Base-by-base conservation (phyloP, 2,329 filamentous ascomycete species). In the Orbilia quercus region DNA sequence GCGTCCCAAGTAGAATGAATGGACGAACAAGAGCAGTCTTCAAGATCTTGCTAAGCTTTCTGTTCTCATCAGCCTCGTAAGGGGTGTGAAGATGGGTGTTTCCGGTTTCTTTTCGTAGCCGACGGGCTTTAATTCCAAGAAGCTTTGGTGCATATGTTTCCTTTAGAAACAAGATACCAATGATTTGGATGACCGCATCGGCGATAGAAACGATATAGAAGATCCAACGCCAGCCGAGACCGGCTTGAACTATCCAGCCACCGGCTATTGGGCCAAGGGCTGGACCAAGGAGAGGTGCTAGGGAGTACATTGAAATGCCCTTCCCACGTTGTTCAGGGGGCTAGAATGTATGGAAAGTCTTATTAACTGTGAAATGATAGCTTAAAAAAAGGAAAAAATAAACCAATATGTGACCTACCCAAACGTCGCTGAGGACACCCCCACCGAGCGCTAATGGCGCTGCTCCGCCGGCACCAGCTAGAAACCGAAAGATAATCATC, bases 151-250 rank as follows among this genome's bases (percentile, higher is more conserved):
- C 85, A 79, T 90, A 90, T 1, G 88, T 90, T 78, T 91, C 89
- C 63, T 88, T 82, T 75, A 88, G 84, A 78, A 88, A 85, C 53
- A 90, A 79, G 3, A 89, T 38, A n/a, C 76, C 89, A 6, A 84
- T 80, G 9, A 84, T 70, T 78, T 90, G 88, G 55, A 91, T 85
- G 11, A 86, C 69, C 1, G 83, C 88, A 65, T 87, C 86, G 7
- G 81, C 63, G 65, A 91, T 88, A 0, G 87, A 86, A 0, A 88
- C 89, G 0, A 86, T 83, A 80, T 85, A 90, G 81, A 91, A 92
- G 6, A 87, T 85, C 90, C 90, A 92, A 40, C 89, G 84, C 90
- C 90, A 92, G 0, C 84, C 87, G 6, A 84, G 86, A 0, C 77
- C 79, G 74, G 85, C 82, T 76, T 89, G 81, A 0, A 87, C 83